Conservation (phyloP, 2,329 filamentous ascomycete genomes). For the Colletotrichum chlorophyti region DNA sequence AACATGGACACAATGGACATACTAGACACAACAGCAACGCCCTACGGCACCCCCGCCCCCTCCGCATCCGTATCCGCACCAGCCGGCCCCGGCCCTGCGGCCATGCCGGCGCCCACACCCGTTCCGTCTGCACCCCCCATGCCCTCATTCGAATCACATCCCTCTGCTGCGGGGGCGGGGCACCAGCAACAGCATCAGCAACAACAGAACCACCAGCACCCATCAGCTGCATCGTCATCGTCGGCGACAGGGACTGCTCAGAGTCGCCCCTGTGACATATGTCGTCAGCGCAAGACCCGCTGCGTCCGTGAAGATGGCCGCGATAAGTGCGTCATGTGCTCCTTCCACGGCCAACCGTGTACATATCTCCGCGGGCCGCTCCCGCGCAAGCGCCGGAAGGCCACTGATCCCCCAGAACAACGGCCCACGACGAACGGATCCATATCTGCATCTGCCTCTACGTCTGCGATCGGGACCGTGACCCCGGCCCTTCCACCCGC, state of each 20-base stretch:
- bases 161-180: background rate
- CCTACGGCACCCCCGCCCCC: constrained; percentile 20
- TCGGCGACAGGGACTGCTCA: constrained; percentile 18
- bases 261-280: constrained; percentile 66
- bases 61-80: too few species aligned
- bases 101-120: constrained; percentile 3
- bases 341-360: constrained; percentile 71
- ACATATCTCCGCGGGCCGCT: constrained; percentile 61
- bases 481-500: constrained; percentile 10
- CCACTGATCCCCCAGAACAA: constrained; percentile 32
- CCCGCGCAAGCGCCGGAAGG: constrained; percentile 38
- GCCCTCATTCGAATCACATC: constrained; percentile 12
- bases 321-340: constrained; percentile 67
- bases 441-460: too few species aligned
- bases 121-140: background rate
- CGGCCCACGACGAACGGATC: constrained; percentile 27
- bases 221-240: background rate
- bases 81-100: constrained; percentile 7
- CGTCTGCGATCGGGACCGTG: too few species aligned
- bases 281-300: constrained; percentile 69
- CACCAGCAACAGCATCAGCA: background rate
- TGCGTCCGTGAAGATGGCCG: constrained; percentile 68
- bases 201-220: background rate
- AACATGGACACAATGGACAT: constrained; percentile 25
- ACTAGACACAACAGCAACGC: constrained; percentile 14